These are phyloP conservation scores for Hemileia vastatrix DNA, from an alignment of 1,284 basidiomycete genomes.

Conservation along the genomic window DNA sequence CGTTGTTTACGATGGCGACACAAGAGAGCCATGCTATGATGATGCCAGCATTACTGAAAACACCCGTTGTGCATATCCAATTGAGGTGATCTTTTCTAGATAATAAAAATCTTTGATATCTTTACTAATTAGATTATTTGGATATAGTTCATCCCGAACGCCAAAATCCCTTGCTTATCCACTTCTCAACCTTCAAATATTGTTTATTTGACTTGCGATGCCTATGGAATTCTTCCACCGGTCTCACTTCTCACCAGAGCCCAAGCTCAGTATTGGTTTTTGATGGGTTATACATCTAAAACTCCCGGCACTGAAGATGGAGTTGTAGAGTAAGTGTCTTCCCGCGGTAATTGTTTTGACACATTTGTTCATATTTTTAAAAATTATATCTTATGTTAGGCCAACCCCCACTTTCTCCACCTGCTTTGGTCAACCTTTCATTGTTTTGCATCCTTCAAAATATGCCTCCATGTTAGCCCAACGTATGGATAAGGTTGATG, in stretches of 20 bases:
- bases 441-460: constrained; percentile 69
- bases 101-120: background rate
- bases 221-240: constrained; percentile 94
- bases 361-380: no score
- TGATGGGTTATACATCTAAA: constrained; percentile 50
- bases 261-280: constrained; percentile 75
- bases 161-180: constrained; percentile 79
- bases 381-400: no score
- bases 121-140: background rate
- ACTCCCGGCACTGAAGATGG: constrained; percentile 98
- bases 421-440: constrained; percentile 98
- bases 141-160: constrained; percentile 70
- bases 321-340: constrained; percentile 66
- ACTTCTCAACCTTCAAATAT: constrained; percentile 60
- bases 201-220: constrained; percentile 71
- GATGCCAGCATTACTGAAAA: constrained; percentile 96
- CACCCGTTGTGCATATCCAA: constrained; percentile 96
- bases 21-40: constrained; percentile 86
- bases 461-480: constrained; percentile 97
- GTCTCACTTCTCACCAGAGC: constrained; percentile 84
- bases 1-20: constrained; percentile 87
- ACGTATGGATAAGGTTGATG: constrained; percentile 81
- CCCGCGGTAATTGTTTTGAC: no score
- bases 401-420: constrained; percentile 99
- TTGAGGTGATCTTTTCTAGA: constrained; percentile 52